Conservation (phyloP, 1,139 yeast species). For the Taiozyma onychis region DNA sequence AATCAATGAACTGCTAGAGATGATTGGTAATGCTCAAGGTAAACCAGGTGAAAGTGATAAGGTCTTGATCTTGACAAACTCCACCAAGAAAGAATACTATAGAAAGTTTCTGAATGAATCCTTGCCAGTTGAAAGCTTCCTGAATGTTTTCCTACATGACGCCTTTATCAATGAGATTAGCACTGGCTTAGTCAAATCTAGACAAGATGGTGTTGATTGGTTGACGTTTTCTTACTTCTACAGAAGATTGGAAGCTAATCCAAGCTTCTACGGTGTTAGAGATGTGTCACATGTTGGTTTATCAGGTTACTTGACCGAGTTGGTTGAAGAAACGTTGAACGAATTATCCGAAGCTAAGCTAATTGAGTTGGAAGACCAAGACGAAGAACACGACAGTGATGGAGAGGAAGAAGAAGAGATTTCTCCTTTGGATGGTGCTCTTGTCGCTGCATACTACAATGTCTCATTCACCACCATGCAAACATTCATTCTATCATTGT, state of each 20-base stretch:
- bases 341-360: constrained; percentile 60
- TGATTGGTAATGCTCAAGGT: constrained; percentile 57
- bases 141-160: constrained; percentile 57
- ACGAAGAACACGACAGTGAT: constrained; percentile 30
- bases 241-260: constrained; percentile 73
- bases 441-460: constrained; percentile 71
- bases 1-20: constrained; percentile 59
- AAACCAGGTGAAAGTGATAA: constrained; percentile 29
- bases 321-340: constrained; percentile 67
- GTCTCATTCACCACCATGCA: constrained; percentile 64
- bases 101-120: constrained; percentile 68
- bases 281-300: constrained; percentile 63
- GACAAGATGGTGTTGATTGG: constrained; percentile 92
- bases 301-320: constrained; percentile 76
- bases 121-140: constrained; percentile 77
- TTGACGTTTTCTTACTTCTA: constrained; percentile 79
- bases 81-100: constrained; percentile 56
- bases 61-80: constrained; percentile 53
- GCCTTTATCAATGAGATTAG: constrained; percentile 67
- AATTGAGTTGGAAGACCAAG: constrained; percentile 43
- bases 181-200: constrained; percentile 53
- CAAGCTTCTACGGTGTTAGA: constrained; percentile 78
- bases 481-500: constrained; percentile 42
- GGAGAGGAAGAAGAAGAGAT: constrained; percentile 37
- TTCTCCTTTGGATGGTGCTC: constrained; percentile 59